These are phyloP conservation scores for Diatrype stigma DNA, from an alignment of 2,329 filamentous ascomycete genomes.

Conservation along the genomic window DNA sequence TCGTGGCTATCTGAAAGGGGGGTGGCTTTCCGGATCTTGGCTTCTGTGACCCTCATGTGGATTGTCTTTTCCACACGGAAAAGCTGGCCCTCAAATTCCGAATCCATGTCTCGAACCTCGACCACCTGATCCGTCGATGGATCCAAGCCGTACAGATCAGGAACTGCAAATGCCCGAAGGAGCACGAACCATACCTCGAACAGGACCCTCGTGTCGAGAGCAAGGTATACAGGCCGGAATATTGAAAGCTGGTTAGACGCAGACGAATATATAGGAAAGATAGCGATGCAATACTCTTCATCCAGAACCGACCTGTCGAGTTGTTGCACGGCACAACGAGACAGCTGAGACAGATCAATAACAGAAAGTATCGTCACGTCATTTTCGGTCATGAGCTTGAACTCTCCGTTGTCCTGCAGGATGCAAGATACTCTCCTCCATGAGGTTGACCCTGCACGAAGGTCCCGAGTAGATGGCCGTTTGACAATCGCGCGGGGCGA, in stretches of 20 bases:
- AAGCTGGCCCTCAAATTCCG: slow-evolving; percentile 42
- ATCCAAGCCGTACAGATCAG: slow-evolving; percentile 75
- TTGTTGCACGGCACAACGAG: slow-evolving; percentile 84
- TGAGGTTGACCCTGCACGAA: slow-evolving; percentile 50
- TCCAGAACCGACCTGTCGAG: slow-evolving; percentile 87
- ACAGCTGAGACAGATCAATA: slow-evolving; percentile 83
- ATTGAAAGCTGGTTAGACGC: slow-evolving; percentile 69
- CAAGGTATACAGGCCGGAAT: slow-evolving; percentile 83
- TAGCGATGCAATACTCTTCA: slow-evolving; percentile 89
- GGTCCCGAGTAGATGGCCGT: slow-evolving; percentile 53
- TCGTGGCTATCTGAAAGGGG: slow-evolving; percentile 24
- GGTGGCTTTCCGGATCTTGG: slow-evolving; percentile 49
- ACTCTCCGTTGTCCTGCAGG: slow-evolving; percentile 88
- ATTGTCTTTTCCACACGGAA: slow-evolving; percentile 62
- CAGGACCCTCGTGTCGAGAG: slow-evolving; percentile 79
- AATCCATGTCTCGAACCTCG: slow-evolving; percentile 36
- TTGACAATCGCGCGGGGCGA: slow-evolving; percentile 54
- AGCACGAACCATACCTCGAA: slow-evolving; percentile 98
- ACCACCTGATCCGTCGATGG: slow-evolving; percentile 38
- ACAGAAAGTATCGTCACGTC: slow-evolving; percentile 76
- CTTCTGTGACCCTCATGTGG: slow-evolving; percentile 55
- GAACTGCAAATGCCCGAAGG: slow-evolving; percentile 83
- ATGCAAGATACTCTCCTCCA: slow-evolving; percentile 93
- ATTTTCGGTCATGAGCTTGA: slow-evolving; percentile 84
- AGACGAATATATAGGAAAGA: slow-evolving; percentile 88